Base-by-base conservation (phyloP, 768 basidiomycete species). In the Hemileccinum impolitum region DNA sequence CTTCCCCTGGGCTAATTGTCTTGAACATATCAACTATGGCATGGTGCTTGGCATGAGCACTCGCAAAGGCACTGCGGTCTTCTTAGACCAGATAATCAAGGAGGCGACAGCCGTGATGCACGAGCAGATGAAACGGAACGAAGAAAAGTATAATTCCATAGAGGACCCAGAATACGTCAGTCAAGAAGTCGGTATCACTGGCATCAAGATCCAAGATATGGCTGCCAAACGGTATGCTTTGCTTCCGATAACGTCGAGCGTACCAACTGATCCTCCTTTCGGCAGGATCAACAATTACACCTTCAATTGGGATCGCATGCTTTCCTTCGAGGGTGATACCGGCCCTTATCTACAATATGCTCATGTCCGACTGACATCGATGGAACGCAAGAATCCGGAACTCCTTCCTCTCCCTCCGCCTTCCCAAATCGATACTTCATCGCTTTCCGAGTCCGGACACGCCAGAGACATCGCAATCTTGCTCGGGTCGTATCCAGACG, bases 131-230 rank as follows among this genome's bases (percentile, higher is more conserved):
- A 76, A 74, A 69, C 85, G 85, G 70, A 97, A 97, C 65, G 85
- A 91, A 70, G 92, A 84, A 45, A 99, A 98, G 70, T 97, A 94
- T 61, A 79, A 74, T 4, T 82, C 85, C 21, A 78, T 99, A 32
- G 90, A 91, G 60, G 83, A 99, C 66, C 94, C 95, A 1, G 87
- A 90, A 62, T 71, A 68, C 40, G 86, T 85, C 39, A 80, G 81
- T 49, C 76, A 77, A 54, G 89, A 95, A 68, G 84, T 97, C 41
- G 96, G 94, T 17, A 92, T 96, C 60, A 88, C 92, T 0, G 93
- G 92, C 3, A 87, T 99, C 57, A 98, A 97, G 75, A 94, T 99
- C 51, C 96, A 99, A 69, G 94, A 96, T 64, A 94, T 95, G 92
- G 79, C 87, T 37, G 92, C 91, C 13, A 95, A 92, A 67, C 76